Percentiles rank a stretch among this genome's conserved stretches.
These are phyloP conservation scores for Poa pratensis DNA, from an alignment of 176 grass and related monocot species.

Conservation along the genomic window DNA sequence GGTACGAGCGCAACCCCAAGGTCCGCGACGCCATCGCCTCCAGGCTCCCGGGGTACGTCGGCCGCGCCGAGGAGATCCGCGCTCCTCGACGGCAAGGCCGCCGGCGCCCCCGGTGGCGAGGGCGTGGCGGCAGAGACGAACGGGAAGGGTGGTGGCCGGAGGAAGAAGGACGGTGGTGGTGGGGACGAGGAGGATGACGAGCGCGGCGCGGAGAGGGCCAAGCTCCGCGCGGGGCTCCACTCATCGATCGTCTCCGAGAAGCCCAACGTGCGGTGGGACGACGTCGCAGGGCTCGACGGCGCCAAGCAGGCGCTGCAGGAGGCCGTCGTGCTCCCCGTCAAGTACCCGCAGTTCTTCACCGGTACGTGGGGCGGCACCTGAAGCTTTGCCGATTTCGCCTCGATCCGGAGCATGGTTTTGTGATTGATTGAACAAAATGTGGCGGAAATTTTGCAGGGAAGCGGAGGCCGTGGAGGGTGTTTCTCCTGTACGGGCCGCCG, in stretches of 20 bases:
- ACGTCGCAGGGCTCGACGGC: conserved; percentile 67
- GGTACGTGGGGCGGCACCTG: conserved; percentile 30
- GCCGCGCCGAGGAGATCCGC: conserved; percentile 41
- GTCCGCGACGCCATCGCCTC: conserved; percentile 8
- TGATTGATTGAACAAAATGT: neutral
- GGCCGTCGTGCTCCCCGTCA: conserved; percentile 70
- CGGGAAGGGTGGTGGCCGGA: conserved; percentile 46
- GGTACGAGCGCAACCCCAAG: conserved; percentile 34
- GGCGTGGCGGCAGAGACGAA: conserved; percentile 19
- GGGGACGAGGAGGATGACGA: conserved; percentile 50
- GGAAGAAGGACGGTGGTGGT: conserved; percentile 27
- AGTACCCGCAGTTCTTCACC: conserved; percentile 82
- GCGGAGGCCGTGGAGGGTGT: conserved; percentile 73
- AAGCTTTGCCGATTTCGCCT: neutral
- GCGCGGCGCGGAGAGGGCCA: conserved; percentile 47
- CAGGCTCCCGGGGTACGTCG: conserved; percentile 3
- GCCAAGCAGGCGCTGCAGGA: conserved; percentile 83
- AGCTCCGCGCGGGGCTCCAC: conserved; percentile 56
- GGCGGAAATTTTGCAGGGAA: conserved; percentile 45
- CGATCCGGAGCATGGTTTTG: neutral
- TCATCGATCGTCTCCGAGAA: conserved; percentile 70
- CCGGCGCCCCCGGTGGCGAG: neutral
- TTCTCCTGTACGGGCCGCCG: conserved; percentile 67
- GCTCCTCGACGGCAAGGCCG: conserved; percentile 37
- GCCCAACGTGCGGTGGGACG: conserved; percentile 72